Base-by-base conservation (phyloP, 2,329 filamentous ascomycete genomes). In the Fusarium tricinctum region DNA sequence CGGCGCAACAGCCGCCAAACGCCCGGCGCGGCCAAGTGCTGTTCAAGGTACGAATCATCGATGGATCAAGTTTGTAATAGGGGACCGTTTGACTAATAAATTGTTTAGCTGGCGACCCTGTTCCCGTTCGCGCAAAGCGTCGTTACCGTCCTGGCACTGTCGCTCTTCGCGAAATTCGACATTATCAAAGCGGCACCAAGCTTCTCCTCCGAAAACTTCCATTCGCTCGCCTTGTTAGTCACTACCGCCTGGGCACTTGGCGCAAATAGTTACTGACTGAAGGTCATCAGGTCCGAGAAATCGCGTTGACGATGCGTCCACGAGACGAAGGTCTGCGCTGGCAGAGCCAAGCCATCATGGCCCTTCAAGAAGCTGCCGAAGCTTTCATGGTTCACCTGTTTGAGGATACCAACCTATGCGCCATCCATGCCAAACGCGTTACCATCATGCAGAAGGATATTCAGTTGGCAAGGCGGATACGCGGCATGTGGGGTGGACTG, bases 371-470 rank as follows among this genome's bases (percentile, higher is more conserved):
- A 84, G 93, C 95, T 15, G 89, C 94, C n/a, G 95, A 98, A 82
- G 95, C 95, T 7, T 98, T 97, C 81, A 86, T 98, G 72, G 92
- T 98, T 61, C 94, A 97, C 77, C 84, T 98, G n/a, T 97, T 98
- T 77, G 94, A 97, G 63, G 78, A 81, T 52, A 79, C 79, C 35
- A 97, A 98, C 82, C 87, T 98, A 42, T 97, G 95, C 82, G 96
- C 95, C 67, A 94, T 98, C 74, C 95, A 98, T 81, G 96, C 95
- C 66, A 97, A 97, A 84, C 87, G 95, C 78, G 94, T 98, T 53
- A 98, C 95, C 39, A 97, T 97, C 74, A 95, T 97, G 92, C 94
- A 96, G 81, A 97, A 97, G 83, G 96, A 98, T 80, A 97, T 99
- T 74, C 95, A 97, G 82, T 87, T 98, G 63, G 95, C 95, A 20